phyloP scores from a whole-genome alignment of 176 grass and related monocot genomes.

The Aegilops umbellulata region DNA sequence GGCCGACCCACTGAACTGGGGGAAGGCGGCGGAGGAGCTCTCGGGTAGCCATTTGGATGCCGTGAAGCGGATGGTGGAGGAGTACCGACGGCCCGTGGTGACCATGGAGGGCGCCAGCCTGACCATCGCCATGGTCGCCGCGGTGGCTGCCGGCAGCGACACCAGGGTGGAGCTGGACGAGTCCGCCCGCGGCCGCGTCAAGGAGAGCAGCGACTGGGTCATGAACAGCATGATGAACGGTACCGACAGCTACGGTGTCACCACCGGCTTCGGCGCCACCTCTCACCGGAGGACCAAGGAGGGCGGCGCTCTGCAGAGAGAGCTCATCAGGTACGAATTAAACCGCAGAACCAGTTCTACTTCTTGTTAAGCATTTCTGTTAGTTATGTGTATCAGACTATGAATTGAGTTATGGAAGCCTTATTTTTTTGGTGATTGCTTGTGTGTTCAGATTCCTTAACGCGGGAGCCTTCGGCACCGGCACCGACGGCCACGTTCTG shows the following conservation, averaged over 20 bases:
- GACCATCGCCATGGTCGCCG: constrained; percentile 72
- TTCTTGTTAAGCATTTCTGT: not conserved
- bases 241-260: not conserved
- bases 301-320: not conserved
- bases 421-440: not conserved
- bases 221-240: constrained; percentile 6
- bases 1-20: constrained; percentile 73
- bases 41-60: constrained; percentile 61
- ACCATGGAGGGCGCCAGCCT: constrained; percentile 71
- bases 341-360: not conserved
- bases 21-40: constrained; percentile 42
- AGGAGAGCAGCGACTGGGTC: constrained; percentile 43
- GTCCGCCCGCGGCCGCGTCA: constrained; percentile 56
- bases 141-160: constrained; percentile 43
- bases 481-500: constrained; percentile 52
- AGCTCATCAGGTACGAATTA: not conserved
- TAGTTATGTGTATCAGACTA: too few species aligned
- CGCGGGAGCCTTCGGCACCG: constrained; percentile 57
- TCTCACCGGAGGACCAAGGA: constrained; percentile 1
- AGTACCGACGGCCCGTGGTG: constrained; percentile 47
- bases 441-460: not conserved
- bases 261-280: not conserved
- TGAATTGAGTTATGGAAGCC: not conserved
- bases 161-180: constrained; percentile 67
- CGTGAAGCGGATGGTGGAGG: constrained; percentile 73